Base-by-base conservation (phyloP, 768 basidiomycete genomes). In the Podaxis sp. region DNA sequence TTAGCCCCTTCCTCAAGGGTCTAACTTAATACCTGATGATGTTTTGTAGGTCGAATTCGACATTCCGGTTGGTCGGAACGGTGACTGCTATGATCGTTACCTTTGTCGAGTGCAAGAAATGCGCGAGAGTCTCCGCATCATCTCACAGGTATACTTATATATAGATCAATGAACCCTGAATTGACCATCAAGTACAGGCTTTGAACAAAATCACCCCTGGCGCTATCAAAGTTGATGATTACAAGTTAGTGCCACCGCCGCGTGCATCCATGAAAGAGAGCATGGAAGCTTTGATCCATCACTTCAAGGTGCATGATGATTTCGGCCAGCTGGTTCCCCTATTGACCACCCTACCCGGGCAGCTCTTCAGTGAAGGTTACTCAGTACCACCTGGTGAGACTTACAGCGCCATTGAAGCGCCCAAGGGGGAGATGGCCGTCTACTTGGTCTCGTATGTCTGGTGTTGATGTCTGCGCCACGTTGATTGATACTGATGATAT, bases 251-350 rank as follows among this genome's bases (percentile, higher is more conserved):
- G 0, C 94, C 97, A 23, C 96, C 96, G 28, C 95, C 96, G 13
- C 88, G 96, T 60, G 95, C 96, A 0, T 88, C 89, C 59, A 99
- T 99, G 97, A 99, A 99, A 77, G 97, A 99, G 79, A 93, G 88
- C 75, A 98, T 98, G 95, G 95, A 98, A 76, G 86, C 90, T 5
- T 82, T 98, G 59, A 98, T 99, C 66, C 96, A 99, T 72, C 96
- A 98, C 79, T 98, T 99, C 82, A 99, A 99, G 81, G 92, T 84
- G 62, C 16, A 65, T 66, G 14, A 13, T 37, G 44, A 28, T 52
- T 18, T 52, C 61, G 23, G 16, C 21, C 40, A 51, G 27, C 11
- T 32, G n/a, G 53, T 27, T 2, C 7, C n/a, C 28, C 57, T 5
- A 60, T 53, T 37, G 18, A 60, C 10, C 28, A 36, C 27, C 37